Evolutionary conservation across 768 basidiomycete species (phyloP), one percentile per base, ranked within the genome.

Genomic region (Dioszegia crocea): DNA sequence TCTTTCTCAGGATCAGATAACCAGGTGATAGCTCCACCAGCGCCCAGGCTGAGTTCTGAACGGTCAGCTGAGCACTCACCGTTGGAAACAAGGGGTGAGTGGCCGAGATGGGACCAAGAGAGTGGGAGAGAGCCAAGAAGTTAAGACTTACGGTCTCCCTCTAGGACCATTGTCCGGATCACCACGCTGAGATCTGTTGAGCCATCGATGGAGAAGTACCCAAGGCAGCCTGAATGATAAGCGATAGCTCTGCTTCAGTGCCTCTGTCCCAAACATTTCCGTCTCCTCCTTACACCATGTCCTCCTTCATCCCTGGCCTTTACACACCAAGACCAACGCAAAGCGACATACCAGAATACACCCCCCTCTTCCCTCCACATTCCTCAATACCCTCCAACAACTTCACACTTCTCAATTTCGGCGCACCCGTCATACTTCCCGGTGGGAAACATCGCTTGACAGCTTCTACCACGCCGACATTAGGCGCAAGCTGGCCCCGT

Each of bases 351-450:
- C 78, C 79, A 19, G 93, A 96, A 73, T 98, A 98, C 17, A 92
- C 79, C 26, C 85, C 83, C 27, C 93, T 83, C 31, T 60, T 57
- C 47, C 14, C 26, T 46, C 86, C 82, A 40, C 81, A 75, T 45
- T 81, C 82, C 75, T 97, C 93, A 2, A 96, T 81, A 0, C 80
- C 80, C 61, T 89, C 88, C 8, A 98, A 81, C 33, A 98, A 86
- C 76, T 96, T 88, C 8, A 96, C 86, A 56, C 88, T 90, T 30
- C 93, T 86, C 68, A 94, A 87, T 79, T 97, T 98, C 0, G 93
- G 93, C 0, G 93, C 93, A 33, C 93, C 93, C 1, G 93, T 97
- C 93, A 98, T 98, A 59, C 90, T 51, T 88, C 92, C 92, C 55
- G 93, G 91, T 16, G 93, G 93, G 54, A 96, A 81, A 78, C 89